Percentiles rank a stretch among this genome's conserved stretches.
Conservation (phyloP, 2,329 filamentous ascomycete species). For the Metarhizium brunneum region DNA sequence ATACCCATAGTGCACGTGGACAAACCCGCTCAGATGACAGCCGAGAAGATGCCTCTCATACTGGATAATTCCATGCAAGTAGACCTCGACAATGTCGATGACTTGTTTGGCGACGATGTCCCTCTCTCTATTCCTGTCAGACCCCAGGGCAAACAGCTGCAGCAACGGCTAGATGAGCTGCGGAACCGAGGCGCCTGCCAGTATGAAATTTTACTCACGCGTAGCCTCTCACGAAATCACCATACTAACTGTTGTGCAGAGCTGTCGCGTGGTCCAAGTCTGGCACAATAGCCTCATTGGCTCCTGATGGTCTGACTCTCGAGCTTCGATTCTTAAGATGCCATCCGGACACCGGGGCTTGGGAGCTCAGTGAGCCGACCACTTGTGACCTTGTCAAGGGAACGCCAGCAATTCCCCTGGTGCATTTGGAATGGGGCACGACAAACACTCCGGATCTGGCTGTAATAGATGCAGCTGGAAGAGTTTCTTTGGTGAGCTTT, state of each 20-base stretch:
- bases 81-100: slow-evolving; percentile 54
- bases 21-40: slow-evolving; percentile 19
- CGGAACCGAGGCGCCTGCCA: slow-evolving; percentile 69
- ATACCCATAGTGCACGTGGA: neutral
- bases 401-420: slow-evolving; percentile 56
- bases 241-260: slow-evolving; percentile 32
- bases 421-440: slow-evolving; percentile 74
- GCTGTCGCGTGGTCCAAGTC: slow-evolving; percentile 80
- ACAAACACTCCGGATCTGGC: slow-evolving; percentile 71
- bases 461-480: slow-evolving; percentile 69
- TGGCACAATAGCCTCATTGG: slow-evolving; percentile 77
- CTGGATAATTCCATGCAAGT: slow-evolving; percentile 35
- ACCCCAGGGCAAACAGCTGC: slow-evolving; percentile 48
- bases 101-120: slow-evolving; percentile 66
- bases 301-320: slow-evolving; percentile 59
- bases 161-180: slow-evolving; percentile 67
- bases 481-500: slow-evolving; percentile 66
- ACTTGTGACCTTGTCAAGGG: slow-evolving; percentile 51
- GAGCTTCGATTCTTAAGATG: slow-evolving; percentile 66
- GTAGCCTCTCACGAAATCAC: neutral
- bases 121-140: slow-evolving; percentile 44
- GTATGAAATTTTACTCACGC: slow-evolving; percentile 40
- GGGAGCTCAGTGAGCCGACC: slow-evolving; percentile 68
- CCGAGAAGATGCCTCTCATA: slow-evolving; percentile 34
- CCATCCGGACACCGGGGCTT: slow-evolving; percentile 58